Conservation (phyloP, 1,139 yeast genomes). For the Yamadazyma buinensis region DNA sequence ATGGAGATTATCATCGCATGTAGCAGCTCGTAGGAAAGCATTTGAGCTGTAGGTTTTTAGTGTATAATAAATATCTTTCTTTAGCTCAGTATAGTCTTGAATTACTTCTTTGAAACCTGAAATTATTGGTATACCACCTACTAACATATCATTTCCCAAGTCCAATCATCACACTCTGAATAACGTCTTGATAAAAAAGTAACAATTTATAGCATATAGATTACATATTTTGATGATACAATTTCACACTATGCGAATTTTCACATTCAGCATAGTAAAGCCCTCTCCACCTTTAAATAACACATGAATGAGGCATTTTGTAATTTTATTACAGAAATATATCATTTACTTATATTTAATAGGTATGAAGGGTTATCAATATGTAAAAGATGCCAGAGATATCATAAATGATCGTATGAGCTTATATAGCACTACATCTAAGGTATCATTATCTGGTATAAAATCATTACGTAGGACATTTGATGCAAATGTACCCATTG, state of each 20-base stretch:
- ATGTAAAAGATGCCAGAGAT: slow-evolving; percentile 23
- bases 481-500: slow-evolving; percentile 19
- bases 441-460: slow-evolving; percentile 24
- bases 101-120: too few relatives aligned
- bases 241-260: too few relatives aligned
- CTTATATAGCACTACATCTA: slow-evolving; percentile 26
- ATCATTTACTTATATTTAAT: background rate
- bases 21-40: slow-evolving; percentile 30
- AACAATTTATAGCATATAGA: too few relatives aligned
- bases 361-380: slow-evolving; percentile 14
- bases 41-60: too few relatives aligned
- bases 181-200: too few relatives aligned
- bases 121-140: too few relatives aligned
- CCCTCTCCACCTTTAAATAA: background rate
- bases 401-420: slow-evolving; percentile 30
- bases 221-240: too few relatives aligned
- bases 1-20: slow-evolving; percentile 41
- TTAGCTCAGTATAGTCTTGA: too few relatives aligned
- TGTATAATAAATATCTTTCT: too few relatives aligned
- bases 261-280: background rate
- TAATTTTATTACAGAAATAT: too few relatives aligned
- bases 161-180: too few relatives aligned
- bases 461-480: slow-evolving; percentile 25
- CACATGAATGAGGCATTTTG: background rate
- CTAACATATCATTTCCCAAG: too few relatives aligned